A percentile compares a stretch with the other conserved stretches of the same genome.
Conservation (phyloP, 2,329 filamentous ascomycete species). For the Colletotrichum spinosum region DNA sequence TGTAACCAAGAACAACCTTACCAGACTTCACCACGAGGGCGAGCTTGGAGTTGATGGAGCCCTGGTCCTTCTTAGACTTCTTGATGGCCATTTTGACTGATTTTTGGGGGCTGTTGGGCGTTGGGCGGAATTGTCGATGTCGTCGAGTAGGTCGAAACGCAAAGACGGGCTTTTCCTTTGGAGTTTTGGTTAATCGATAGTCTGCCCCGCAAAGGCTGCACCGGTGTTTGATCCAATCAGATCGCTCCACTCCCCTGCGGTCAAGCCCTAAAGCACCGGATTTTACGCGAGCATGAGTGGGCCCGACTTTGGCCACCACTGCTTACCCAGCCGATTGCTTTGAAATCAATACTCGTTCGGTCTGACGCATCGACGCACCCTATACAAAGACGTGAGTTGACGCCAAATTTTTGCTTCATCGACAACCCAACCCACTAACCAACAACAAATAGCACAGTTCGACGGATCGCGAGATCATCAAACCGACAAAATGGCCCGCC, state of each 20-base stretch:
- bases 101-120: constrained; percentile 47
- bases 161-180: not conserved
- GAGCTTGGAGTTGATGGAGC: constrained; percentile 70
- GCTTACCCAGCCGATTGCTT: constrained; percentile 54
- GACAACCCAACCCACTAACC: constrained; percentile 45
- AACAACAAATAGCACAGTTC: constrained; percentile 49
- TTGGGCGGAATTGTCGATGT: constrained; percentile 32
- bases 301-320: constrained; percentile 23
- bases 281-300: constrained; percentile 47
- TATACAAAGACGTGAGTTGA: constrained; percentile 31
- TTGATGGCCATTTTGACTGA: constrained; percentile 75
- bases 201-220: not conserved
- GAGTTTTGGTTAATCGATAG: constrained; percentile 8
- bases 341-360: constrained; percentile 62
- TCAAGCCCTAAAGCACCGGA: constrained; percentile 55
- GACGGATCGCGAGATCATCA: constrained; percentile 50
- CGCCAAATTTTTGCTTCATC: constrained; percentile 38
- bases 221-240: constrained; percentile 44
- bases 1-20: constrained; percentile 91
- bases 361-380: constrained; percentile 41
- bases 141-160: not conserved
- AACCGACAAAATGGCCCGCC: constrained; percentile 95
- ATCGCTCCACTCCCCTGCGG: not conserved
- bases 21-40: constrained; percentile 74
- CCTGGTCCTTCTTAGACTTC: constrained; percentile 88